Evolutionary conservation across 2,329 filamentous ascomycete species (phyloP), one percentile per base, ranked within the genome.

Genomic region (Sclerotinia minor): DNA sequence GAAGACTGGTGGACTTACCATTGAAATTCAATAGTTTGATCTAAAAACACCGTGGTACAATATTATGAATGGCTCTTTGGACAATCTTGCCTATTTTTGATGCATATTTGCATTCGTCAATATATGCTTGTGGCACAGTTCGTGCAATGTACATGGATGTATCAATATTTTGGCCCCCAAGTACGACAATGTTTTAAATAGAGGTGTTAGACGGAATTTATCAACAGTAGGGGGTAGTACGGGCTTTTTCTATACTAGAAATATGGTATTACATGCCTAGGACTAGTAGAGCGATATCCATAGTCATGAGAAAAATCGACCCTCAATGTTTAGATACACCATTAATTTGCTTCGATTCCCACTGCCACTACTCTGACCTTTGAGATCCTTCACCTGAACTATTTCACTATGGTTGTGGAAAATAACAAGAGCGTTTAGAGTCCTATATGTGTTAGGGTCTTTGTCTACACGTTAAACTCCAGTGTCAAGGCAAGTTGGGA

Each of bases 391-490:
- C 1, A 61, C 58, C 11, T 49, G 44, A 8, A 49, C 7, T 50
- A 61, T 38, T 49, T 3, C n/a, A 9, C 21, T 35, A 11, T 5
- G 21, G 8, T 35, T 11, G 8, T 61, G 13, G 11, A 35, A n/a
- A 7, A 57, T 57, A 19, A 65, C 2, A 13, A 65, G 50, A 24
- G 38, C 50, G 15, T 19, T 57, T 13, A 57, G 26, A 3, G 26
- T 47, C 5, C 44, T 26, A 21, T 57, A 44, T 21, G 32, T 47
- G 21, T 35, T 13, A 11, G 21, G 38, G 24, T 32, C 21, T 44
- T 64, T 13, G 11, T 61, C 44, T 44, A 17, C 19, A n/a, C 63
- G 26, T 24, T 65, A 38, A 5, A 45, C 63, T 32, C 63, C 38
- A 24, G 50, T 47, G 24, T 47, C 50, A 11, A 65, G 21, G 38